Percentiles rank a stretch among this genome's conserved stretches.
Conservation (phyloP, 2,329 filamentous ascomycete species). For the Botrytis aclada region DNA sequence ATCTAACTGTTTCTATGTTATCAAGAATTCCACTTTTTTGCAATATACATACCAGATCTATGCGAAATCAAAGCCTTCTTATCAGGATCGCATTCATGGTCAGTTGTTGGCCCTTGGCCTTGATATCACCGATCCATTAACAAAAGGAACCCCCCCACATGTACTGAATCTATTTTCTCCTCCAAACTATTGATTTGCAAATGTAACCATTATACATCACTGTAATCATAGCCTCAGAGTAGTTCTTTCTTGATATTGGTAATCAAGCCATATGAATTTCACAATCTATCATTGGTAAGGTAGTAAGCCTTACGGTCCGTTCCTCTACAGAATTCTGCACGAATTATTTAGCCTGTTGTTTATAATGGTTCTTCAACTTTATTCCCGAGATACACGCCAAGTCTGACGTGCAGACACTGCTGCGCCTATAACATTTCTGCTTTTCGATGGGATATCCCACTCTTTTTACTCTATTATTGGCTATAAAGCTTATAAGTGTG, state of each 20-base stretch:
- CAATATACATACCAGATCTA: background rate
- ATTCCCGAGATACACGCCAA: background rate
- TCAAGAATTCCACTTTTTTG: background rate
- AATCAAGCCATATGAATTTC: background rate
- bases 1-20: background rate
- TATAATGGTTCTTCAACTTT: background rate
- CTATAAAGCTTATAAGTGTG: background rate
- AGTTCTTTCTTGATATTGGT: background rate
- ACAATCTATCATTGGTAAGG: background rate
- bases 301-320: background rate
- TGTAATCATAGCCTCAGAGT: constrained; percentile 2
- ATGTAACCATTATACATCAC: background rate
- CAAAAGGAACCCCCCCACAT: background rate
- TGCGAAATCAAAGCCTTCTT: background rate
- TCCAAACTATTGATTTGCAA: background rate
- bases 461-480: constrained; percentile 16
- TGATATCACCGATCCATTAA: background rate
- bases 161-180: background rate
- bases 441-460: background rate
- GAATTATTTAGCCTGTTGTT: background rate
- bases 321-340: background rate
- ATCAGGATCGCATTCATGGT: background rate
- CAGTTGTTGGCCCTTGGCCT: background rate
- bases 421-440: background rate
- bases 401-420: constrained; percentile 13